Evolutionary conservation across 2,329 filamentous ascomycete genomes (phyloP), one percentile per base, ranked within the genome.

Genomic region (Cadophora malorum): DNA sequence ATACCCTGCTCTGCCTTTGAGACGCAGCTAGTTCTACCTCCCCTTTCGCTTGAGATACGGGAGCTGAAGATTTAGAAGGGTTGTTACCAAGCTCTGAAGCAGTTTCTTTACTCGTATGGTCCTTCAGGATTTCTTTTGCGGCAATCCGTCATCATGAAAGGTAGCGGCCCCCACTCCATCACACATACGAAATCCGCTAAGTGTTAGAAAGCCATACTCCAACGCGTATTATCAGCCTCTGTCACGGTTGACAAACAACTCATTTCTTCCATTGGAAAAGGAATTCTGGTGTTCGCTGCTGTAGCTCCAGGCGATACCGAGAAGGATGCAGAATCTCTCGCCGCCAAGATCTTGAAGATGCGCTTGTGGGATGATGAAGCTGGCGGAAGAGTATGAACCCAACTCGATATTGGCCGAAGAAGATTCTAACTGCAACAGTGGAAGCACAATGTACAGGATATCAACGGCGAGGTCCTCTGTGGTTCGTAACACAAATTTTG

Each of bases 211-310:
- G 96, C 94, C 64, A 92, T 99, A 69, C 83, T 98, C 64, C 96
- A 99, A 81, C 88, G 96, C 72, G 96, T 99, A 63, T 88, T 97
- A 69, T 98, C 94, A 53, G 95, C 95, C 69, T 97, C 95, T 8
- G 96, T 99, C 75, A 96, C 94, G 1, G 95, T 99, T 63, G 94
- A 99, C 78, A 91, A 93, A 77, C 86, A 97, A 78, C 82, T 97
- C 35, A 87, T 99, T 56, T 98, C 96, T 0, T 92, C 91, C 3
- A 98, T 99, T 75, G 93, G 93, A 68, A 92, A 91, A 80, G 96
- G 96, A 35, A 82, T 99, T 53, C 84, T 99, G 7, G 93, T 98
- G 38, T 91, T 99, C 78, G 95, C 95, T 25, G 96, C 94, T 31
- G 89, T 99, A 53, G 94, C 91, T 38, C 94, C 93, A 50, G 91